Conservation (phyloP, 1,284 basidiomycete species). For the Cutaneotrichosporon cutaneum region DNA sequence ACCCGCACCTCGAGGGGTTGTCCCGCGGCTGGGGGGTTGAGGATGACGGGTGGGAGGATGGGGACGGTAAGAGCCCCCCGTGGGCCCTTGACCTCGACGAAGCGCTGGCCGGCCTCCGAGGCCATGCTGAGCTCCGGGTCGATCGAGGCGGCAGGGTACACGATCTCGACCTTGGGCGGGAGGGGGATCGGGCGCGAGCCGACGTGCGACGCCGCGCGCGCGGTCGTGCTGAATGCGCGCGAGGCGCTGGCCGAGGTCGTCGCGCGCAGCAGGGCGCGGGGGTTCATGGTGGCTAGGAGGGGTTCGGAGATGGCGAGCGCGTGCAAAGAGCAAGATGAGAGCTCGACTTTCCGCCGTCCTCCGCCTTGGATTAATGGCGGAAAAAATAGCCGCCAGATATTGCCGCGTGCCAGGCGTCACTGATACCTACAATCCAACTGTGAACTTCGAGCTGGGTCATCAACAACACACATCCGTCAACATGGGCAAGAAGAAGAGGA, state of each 20-base stretch:
- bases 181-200: conserved; percentile 74
- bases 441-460: conserved; percentile 5
- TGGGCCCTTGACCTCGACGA: conserved; percentile 64
- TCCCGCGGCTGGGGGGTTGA: conserved; percentile 31
- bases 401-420: conserved; percentile 5
- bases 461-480: conserved; percentile 19
- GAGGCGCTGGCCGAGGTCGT: conserved; percentile 1
- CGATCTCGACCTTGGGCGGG: conserved; percentile 64
- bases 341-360: conserved; percentile 6
- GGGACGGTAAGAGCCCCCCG: conserved; percentile 69
- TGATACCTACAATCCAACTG: neutral
- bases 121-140: conserved; percentile 32
- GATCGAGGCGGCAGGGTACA: conserved; percentile 43
- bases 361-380: conserved; percentile 14
- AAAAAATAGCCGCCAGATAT: conserved; percentile 14
- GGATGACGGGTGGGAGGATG: conserved; percentile 64
- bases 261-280: conserved; percentile 9
- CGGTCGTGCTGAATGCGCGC: conserved; percentile 36
- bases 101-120: conserved; percentile 30
- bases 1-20: conserved; percentile 59
- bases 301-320: neutral
- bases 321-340: neutral
- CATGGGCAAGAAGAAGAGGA: conserved; percentile 54
- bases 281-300: conserved; percentile 19
- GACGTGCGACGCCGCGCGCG: conserved; percentile 60